phyloP scores from a whole-genome alignment of 2,329 filamentous ascomycete species.

The Phialemoniopsis sp. region DNA sequence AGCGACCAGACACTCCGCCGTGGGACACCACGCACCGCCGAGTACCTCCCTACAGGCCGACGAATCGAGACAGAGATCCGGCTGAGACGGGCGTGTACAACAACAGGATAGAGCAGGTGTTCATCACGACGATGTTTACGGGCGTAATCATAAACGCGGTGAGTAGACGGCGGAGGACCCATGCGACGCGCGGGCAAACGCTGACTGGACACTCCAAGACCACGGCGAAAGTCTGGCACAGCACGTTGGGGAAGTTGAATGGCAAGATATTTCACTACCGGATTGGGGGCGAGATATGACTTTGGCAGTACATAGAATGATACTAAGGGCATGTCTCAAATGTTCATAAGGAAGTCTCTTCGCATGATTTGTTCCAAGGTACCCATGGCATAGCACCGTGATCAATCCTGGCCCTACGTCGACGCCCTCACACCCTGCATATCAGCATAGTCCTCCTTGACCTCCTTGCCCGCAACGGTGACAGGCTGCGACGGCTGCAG shows the following conservation, averaged over 20 bases:
- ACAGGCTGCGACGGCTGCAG: slow-evolving; percentile 19
- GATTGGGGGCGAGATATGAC: slow-evolving; percentile 48
- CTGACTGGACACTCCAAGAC: slow-evolving; percentile 20
- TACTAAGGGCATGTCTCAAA: not conserved
- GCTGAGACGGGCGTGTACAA: slow-evolving; percentile 11
- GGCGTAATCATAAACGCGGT: slow-evolving; percentile 14
- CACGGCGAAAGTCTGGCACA: slow-evolving; percentile 40
- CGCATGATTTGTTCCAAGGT: too few species aligned
- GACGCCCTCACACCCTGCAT: slow-evolving; percentile 12
- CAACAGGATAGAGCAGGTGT: slow-evolving; percentile 10
- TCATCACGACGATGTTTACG: slow-evolving; percentile 17
- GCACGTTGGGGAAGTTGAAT: slow-evolving; percentile 42
- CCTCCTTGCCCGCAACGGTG: slow-evolving; percentile 7
- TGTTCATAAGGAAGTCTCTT: too few species aligned
- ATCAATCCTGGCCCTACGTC: not conserved
- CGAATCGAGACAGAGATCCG: slow-evolving; percentile 12
- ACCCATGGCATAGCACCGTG: too few species aligned
- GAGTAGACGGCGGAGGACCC: slow-evolving; percentile 1
- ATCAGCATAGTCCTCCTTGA: slow-evolving; percentile 27
- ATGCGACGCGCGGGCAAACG: too few species aligned
- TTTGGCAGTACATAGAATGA: not conserved
- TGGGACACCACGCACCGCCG: slow-evolving; percentile 15
- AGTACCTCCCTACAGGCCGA: slow-evolving; percentile 15
- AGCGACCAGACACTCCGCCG: slow-evolving; percentile 6
- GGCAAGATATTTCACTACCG: slow-evolving; percentile 44